Evolutionary conservation across 2,329 filamentous ascomycete species (phyloP).

Genomic region (Teratosphaeria nubilosa): DNA sequence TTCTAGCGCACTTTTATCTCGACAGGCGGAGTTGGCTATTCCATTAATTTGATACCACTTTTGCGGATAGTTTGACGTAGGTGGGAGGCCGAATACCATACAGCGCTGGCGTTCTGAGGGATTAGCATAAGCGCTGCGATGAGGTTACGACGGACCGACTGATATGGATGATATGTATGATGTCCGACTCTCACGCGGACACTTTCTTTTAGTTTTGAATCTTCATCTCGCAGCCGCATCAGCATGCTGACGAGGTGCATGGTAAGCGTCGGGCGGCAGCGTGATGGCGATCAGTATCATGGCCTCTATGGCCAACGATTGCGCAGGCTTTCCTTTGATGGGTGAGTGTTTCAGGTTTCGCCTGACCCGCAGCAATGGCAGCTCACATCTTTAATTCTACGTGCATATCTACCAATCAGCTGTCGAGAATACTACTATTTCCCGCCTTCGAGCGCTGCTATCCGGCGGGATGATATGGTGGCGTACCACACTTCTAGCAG

Average conservation of each 20-base stretch:
- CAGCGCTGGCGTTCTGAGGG: neutral
- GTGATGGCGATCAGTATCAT: neutral
- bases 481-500: neutral
- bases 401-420: neutral
- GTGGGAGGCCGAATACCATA: neutral
- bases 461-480: neutral
- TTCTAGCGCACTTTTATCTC: slow-evolving; percentile 25
- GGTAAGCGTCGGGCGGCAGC: neutral
- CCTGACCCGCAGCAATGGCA: neutral
- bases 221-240: neutral
- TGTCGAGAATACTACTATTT: neutral
- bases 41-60: neutral
- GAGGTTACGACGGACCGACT: neutral
- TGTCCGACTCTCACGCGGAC: neutral
- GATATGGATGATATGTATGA: neutral
- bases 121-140: neutral
- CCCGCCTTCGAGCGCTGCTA: neutral
- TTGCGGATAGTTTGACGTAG: neutral
- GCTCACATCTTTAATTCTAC: neutral
- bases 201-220: neutral
- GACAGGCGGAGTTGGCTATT: neutral
- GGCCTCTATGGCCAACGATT: neutral
- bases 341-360: neutral
- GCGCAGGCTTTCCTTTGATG: neutral
- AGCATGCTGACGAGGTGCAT: neutral